These are phyloP conservation scores for Penicillium oxalicum DNA, from an alignment of 2,329 filamentous ascomycete species.

Conservation along the genomic window DNA sequence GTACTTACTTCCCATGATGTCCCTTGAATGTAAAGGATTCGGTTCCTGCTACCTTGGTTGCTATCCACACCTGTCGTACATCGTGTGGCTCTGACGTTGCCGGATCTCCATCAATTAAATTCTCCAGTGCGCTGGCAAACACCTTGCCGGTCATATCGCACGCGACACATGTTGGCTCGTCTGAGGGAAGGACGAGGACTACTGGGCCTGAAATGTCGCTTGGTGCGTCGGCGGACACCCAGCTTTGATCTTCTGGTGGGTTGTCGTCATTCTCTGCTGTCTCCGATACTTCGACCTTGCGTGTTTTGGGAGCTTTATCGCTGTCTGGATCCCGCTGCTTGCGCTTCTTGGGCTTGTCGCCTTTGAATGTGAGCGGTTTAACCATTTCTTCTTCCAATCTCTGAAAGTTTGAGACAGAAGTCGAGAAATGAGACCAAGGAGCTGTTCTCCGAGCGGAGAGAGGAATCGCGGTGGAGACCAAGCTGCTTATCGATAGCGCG, in stretches of 20 bases:
- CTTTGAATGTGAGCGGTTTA: constrained; percentile 90
- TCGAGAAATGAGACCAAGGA: no score
- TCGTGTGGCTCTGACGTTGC: constrained; percentile 90
- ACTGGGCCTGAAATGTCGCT: constrained; percentile 75
- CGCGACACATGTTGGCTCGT: constrained; percentile 67
- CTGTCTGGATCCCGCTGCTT: constrained; percentile 60
- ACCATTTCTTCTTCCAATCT: constrained; percentile 39
- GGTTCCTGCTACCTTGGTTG: constrained; percentile 73
- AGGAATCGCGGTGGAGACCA: neutral
- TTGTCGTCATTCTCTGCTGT: constrained; percentile 32
- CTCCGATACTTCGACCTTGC: constrained; percentile 20
- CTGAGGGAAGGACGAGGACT: constrained; percentile 73
- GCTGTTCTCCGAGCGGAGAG: no score
- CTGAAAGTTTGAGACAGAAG: no score
- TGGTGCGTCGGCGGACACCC: constrained; percentile 75
- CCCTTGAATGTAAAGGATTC: constrained; percentile 82
- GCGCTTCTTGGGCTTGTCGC: constrained; percentile 89
- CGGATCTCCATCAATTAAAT: constrained; percentile 77
- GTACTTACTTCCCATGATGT: constrained; percentile 68
- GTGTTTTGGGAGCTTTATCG: constrained; percentile 25
- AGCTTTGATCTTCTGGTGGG: constrained; percentile 67
- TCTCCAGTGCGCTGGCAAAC: constrained; percentile 75
- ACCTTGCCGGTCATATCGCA: constrained; percentile 83
- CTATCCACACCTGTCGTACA: constrained; percentile 92
- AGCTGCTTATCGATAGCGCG: constrained; percentile 1